Base-by-base conservation (phyloP, 345 rosid species). In the Diplotaxis tenuifolia region DNA sequence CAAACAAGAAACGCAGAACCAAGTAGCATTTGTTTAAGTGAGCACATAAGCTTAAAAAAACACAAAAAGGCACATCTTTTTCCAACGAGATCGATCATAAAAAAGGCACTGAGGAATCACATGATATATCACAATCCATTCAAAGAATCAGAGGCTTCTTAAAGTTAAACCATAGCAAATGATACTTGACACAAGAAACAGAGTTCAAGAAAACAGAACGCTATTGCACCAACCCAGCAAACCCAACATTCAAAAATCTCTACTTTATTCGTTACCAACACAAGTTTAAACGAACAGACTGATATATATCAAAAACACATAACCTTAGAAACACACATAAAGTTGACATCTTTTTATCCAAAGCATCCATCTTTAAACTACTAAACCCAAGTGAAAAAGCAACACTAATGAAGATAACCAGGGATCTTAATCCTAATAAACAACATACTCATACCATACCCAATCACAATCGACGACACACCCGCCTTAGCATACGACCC, bases 391-490 rank as follows among this genome's bases (percentile, higher is more conserved):
- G 32, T 52, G 58, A 2, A n/a, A 47, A 42, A 45, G 5, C 2
- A 14, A 52, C 3, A 1, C 6, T 79, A 79, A 16, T 59, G 74
- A 9, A 95, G 93, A 81, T 95, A 95, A 68, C 83, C 99, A 16
- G 99, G 99, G 85, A 95, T 92, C 85, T 95, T 95, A 72, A 92
- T 95, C 55, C 97, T 96, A 74, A 95, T 87, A 71, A 95, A 95
- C 66, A 95, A 93, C 92, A 88, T 94, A 78, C 88, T 87, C 97
- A 89, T 94, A 9, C 88, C 84, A 83, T 94, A 89, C 55, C 92
- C 90, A 15, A 89, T 71, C 36, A 87, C 83, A 20, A 94, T 55
- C 7, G 96, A 91, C 0, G 93, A 75, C 65, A 94, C 71, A 21
- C 98, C 97, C 4, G 96, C 95, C 0, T 89, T 55, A 7, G 97